These are phyloP conservation scores for Lachancea lanzarotensis DNA, from an alignment of 805 yeast genomes.

Conservation along the genomic window DNA sequence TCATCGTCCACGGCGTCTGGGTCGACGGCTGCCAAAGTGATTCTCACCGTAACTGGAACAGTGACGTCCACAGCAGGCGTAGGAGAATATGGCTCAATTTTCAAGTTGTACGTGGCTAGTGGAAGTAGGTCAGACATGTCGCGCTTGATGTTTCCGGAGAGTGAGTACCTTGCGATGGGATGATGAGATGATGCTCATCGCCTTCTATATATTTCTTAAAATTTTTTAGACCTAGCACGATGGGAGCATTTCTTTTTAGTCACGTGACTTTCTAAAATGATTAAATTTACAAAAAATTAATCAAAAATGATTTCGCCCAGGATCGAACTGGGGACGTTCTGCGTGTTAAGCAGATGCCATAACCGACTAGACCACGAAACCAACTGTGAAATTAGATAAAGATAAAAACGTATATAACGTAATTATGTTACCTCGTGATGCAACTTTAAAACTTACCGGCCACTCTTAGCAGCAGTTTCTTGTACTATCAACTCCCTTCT, in stretches of 20 bases:
- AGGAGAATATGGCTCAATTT: conserved; percentile 80
- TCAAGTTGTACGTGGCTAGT: conserved; percentile 78
- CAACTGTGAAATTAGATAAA: conserved; percentile 28
- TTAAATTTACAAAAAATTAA: conserved; percentile 11
- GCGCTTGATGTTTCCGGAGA: background rate
- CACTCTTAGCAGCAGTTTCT: too few species aligned
- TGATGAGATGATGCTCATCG: conserved; percentile 6
- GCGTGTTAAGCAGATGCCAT: conserved; percentile 99
- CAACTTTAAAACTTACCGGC: background rate
- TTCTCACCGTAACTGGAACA: conserved; percentile 81
- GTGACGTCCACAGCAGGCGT: conserved; percentile 81
- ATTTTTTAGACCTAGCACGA: background rate
- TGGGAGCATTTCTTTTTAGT: background rate
- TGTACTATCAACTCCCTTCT: too few species aligned
- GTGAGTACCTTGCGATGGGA: background rate
- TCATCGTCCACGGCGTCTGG: conserved; percentile 76
- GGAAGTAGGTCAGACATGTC: conserved; percentile 71
- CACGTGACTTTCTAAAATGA: background rate
- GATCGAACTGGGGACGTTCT: conserved; percentile 99
- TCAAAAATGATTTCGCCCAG: conserved; percentile 91
- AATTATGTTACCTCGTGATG: background rate
- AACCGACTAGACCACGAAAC: conserved; percentile 99
- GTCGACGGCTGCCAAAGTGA: conserved; percentile 93
- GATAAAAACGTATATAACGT: too few species aligned
- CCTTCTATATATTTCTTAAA: conserved; percentile 4